phyloP scores from a whole-genome alignment of 345 rosid species.

The Raphanus raphanistrum region DNA sequence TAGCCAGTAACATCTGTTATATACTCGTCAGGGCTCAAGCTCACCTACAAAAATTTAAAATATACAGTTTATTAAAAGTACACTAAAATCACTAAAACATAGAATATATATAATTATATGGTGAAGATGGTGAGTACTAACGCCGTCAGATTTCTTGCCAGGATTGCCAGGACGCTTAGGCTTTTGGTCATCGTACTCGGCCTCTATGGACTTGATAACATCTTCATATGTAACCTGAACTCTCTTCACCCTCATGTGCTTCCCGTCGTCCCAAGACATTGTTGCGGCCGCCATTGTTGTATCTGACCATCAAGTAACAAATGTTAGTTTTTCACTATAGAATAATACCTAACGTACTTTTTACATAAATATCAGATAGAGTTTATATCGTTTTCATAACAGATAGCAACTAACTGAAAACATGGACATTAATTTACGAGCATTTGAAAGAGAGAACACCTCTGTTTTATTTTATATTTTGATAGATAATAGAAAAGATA shows the following conservation, averaged over 20 bases:
- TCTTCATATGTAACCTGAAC: slow-evolving; percentile 36
- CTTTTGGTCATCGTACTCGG: slow-evolving; percentile 22
- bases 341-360: neutral
- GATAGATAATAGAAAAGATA: neutral
- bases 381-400: neutral
- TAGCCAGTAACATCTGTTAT: slow-evolving; percentile 39
- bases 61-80: neutral
- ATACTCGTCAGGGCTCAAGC: slow-evolving; percentile 37
- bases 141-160: slow-evolving; percentile 35
- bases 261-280: slow-evolving; percentile 40
- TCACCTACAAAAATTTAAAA: slow-evolving; percentile 10
- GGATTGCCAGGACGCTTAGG: slow-evolving; percentile 30
- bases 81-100: too few relatives aligned
- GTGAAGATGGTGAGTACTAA: slow-evolving; percentile 13
- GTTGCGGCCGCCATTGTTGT: slow-evolving; percentile 35
- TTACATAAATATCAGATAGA: neutral
- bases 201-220: slow-evolving; percentile 37
- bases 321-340: neutral
- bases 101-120: neutral
- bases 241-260: slow-evolving; percentile 39
- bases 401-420: neutral
- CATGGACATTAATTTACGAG: neutral
- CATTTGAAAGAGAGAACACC: neutral
- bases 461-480: neutral
- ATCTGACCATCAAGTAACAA: neutral